Conservation (phyloP, 331 rosid species). For the Pyracantha coccinea region DNA sequence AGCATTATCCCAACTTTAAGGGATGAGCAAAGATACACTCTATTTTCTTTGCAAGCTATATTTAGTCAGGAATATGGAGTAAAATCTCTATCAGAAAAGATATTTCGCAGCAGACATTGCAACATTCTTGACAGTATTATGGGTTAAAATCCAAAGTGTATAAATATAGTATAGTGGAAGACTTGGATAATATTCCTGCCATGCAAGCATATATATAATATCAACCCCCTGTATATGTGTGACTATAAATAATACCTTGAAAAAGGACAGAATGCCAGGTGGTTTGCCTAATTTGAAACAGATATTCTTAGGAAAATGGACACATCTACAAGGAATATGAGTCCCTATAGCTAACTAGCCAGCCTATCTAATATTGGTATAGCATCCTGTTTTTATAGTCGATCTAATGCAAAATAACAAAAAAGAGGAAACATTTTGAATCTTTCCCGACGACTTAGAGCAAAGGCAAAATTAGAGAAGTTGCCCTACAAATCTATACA, state of each 20-base stretch:
- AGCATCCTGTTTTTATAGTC: slow-evolving; percentile 32
- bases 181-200: slow-evolving; percentile 40
- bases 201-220: not conserved
- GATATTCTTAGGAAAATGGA: slow-evolving; percentile 30
- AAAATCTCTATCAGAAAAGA: not conserved
- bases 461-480: slow-evolving; percentile 41
- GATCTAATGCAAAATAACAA: slow-evolving; percentile 25
- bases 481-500: slow-evolving; percentile 50
- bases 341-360: slow-evolving; percentile 13
- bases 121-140: slow-evolving; percentile 19
- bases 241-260: not conserved
- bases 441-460: slow-evolving; percentile 50
- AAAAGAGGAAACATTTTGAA: slow-evolving; percentile 61
- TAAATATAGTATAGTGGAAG: slow-evolving; percentile 28
- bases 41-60: not conserved
- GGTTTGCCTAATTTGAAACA: slow-evolving; percentile 31
- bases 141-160: slow-evolving; percentile 43
- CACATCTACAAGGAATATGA: slow-evolving; percentile 37
- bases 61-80: not conserved
- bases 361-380: slow-evolving; percentile 12
- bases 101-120: not conserved
- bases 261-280: slow-evolving; percentile 27
- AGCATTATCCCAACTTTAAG: no score
- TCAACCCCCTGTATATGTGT: no score
- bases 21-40: no score